Base-by-base conservation (phyloP, 768 basidiomycete species). In the Serendipita sp. region DNA sequence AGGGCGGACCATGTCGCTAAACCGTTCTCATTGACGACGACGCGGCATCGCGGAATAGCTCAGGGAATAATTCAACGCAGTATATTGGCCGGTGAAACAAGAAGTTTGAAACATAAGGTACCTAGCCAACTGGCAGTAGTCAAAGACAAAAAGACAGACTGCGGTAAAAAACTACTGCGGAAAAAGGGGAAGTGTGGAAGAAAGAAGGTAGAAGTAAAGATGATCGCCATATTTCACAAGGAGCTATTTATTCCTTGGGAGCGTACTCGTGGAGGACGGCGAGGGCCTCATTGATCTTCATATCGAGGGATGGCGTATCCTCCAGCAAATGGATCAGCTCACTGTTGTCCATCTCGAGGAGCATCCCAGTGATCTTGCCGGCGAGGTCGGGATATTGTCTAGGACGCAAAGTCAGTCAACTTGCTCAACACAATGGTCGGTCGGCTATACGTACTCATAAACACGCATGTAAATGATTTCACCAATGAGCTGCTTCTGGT, bases 401-500 rank as follows among this genome's bases (percentile, higher is more conserved):
- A 72, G 53, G 65, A 64, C 27, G 23, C 23, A 64, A 50, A 63
- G 72, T 50, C 69, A 52, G 52, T 53, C 63, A 66, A 4, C 64
- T 62, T 66, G 63, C 29, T 37, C 43, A 72, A 64, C 8, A 29
- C 64, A 66, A 64, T 43, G 64, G 58, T 65, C 10, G 33, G n/a
- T 43, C 37, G 64, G 64, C 44, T 29, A 13, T 33, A 81, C 89
- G 73, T 77, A 91, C 88, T 75, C 71, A 65, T 79, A 82, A 68
- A 97, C 94, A 72, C 83, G 87, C 82, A 95, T 86, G 77, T 97
- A 97, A 69, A 97, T 84, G 60, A 88, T 83, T 76, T 99, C 96
- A 69, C 96, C 96, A 55, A 99, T 80, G 87, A 97, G 92, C 75
- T 99, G 96, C 80, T 99, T 99, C 83, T 97, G 93, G 75, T 98